A percentile compares a stretch with the other conserved stretches of the same genome.
Evolutionary conservation across 345 rosid genomes (phyloP).

Genomic region (Theobroma cacao): DNA sequence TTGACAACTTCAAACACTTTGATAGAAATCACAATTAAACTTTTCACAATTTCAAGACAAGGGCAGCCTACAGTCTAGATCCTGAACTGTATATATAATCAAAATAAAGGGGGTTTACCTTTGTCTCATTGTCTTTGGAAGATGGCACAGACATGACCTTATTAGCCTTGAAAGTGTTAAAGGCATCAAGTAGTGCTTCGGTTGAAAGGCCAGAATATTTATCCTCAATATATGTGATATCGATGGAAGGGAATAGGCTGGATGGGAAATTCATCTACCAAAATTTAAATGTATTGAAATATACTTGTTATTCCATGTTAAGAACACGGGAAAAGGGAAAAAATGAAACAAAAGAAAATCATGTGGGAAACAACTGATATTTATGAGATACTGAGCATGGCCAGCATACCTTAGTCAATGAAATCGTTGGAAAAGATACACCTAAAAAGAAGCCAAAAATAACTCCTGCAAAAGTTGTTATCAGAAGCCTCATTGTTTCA

Average conservation of each 20-base stretch:
- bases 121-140: slow-evolving; percentile 35
- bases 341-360: neutral
- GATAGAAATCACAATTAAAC: neutral
- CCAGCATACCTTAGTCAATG: slow-evolving; percentile 62
- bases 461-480: slow-evolving; percentile 63
- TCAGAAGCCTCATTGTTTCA: slow-evolving; percentile 71
- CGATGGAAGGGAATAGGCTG: slow-evolving; percentile 72
- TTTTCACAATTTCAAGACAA: slow-evolving; percentile 4
- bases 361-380: neutral
- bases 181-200: slow-evolving; percentile 56
- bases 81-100: neutral
- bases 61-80: neutral
- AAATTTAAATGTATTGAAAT: slow-evolving; percentile 18
- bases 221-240: slow-evolving; percentile 75
- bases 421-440: slow-evolving; percentile 67
- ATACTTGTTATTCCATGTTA: neutral
- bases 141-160: slow-evolving; percentile 25
- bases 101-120: slow-evolving; percentile 40
- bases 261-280: slow-evolving; percentile 86
- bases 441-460: slow-evolving; percentile 84
- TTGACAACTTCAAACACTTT: slow-evolving; percentile 1
- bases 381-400: neutral
- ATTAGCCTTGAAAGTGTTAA: slow-evolving; percentile 58
- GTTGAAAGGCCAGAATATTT: slow-evolving; percentile 81
- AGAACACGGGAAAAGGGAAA: neutral